phyloP scores from a whole-genome alignment of 2,329 filamentous ascomycete genomes.

The Microsporum canis region DNA sequence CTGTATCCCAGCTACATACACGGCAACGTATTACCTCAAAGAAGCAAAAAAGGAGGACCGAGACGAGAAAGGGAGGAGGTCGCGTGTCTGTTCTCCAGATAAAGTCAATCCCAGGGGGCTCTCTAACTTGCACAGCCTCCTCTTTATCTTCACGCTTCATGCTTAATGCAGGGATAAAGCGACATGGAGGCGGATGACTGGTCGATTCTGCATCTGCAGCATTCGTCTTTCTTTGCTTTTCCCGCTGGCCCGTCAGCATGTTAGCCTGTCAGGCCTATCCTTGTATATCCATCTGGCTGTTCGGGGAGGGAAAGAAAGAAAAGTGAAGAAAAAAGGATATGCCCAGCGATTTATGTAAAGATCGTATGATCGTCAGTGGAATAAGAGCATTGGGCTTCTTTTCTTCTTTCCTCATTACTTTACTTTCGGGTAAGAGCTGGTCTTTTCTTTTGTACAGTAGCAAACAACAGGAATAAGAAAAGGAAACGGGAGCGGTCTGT shows the following conservation, averaged over 20 bases:
- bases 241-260: not conserved
- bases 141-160: not conserved
- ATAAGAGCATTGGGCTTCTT: not conserved
- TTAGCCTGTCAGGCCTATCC: not conserved
- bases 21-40: not conserved
- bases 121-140: not conserved
- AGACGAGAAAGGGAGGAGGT: constrained; percentile 2
- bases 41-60: not conserved
- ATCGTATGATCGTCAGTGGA: not conserved
- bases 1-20: not conserved
- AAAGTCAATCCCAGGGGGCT: not conserved
- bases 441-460: not conserved
- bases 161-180: not conserved
- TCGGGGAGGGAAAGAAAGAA: not conserved
- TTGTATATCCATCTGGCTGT: not conserved
- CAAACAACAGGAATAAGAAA: not conserved
- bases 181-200: not conserved
- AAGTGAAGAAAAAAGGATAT: not conserved
- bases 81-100: not conserved
- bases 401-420: not conserved
- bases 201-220: not conserved
- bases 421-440: not conserved
- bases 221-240: not conserved
- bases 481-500: not conserved
- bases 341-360: not conserved